Conservation (phyloP, 352 stramenopile genomes). For the Globisporangium lucens region DNA sequence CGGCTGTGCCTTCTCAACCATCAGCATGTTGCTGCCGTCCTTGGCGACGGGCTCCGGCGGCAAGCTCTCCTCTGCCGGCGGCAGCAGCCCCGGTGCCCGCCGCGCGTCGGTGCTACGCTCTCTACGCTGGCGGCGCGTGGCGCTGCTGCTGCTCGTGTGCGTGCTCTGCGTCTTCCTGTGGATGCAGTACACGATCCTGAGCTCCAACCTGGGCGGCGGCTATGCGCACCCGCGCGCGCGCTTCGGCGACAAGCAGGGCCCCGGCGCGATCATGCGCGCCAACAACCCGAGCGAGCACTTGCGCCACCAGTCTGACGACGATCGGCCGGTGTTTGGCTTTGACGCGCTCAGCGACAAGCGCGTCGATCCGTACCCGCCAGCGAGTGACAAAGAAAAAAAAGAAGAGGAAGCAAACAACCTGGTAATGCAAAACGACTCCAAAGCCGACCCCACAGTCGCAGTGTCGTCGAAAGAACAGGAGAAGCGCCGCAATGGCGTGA, state of each 20-base stretch:
- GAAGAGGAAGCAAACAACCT: slow-evolving; percentile 2
- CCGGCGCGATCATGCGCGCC: slow-evolving; percentile 11
- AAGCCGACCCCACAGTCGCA: background rate
- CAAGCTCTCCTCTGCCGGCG: background rate
- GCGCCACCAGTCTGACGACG: slow-evolving; percentile 1
- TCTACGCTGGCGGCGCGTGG: slow-evolving; percentile 20
- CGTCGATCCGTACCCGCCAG: background rate
- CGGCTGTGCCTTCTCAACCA: background rate
- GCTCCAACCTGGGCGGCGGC: slow-evolving; percentile 24
- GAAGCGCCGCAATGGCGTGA: slow-evolving; percentile 38
- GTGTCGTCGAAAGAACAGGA: slow-evolving; percentile 28
- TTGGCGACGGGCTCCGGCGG: background rate
- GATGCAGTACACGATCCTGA: slow-evolving; percentile 56
- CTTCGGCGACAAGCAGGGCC: slow-evolving; percentile 7
- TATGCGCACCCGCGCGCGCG: slow-evolving; percentile 16
- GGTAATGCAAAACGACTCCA: background rate
- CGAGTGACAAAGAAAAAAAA: slow-evolving; percentile 7
- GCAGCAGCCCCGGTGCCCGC: slow-evolving; percentile 12
- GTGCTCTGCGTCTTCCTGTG: slow-evolving; percentile 38
- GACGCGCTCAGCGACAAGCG: slow-evolving; percentile 1
- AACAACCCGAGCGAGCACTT: slow-evolving; percentile 7
- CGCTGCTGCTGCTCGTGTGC: slow-evolving; percentile 14
- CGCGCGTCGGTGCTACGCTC: slow-evolving; percentile 17
- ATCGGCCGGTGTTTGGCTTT: slow-evolving; percentile 11
- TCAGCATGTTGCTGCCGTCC: background rate